Base-by-base conservation (phyloP, 106 monocot species). In the Dendrobium catenatum region DNA sequence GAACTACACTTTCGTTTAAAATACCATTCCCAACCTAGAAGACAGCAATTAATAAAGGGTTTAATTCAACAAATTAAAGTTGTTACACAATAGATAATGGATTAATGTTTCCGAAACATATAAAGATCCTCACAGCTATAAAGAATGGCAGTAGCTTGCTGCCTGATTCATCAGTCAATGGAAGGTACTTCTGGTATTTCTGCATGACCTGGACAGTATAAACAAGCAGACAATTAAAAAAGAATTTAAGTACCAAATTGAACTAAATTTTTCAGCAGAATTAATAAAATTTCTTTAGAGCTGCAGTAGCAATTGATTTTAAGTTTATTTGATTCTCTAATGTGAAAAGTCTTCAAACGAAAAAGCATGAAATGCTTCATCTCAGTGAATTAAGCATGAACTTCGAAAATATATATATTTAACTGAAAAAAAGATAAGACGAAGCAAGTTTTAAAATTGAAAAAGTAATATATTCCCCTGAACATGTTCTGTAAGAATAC, bases 171-270 rank as follows among this genome's bases (percentile, higher is more conserved):
- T 88, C 88, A 29, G 31, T 88, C 42, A 98, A 55, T 76, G 90
- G 90, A 75, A 98, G 89, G 85, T 98, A 98, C 72, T 88, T 98
- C 86, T 98, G 97, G 82, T 98, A 94, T 76, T 98, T 98, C 49
- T 91, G 91, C 97, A 98, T 98, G 85, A 98, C 97, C 97, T 98
- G 88, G 79, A 89, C 6, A 49, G 33, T 72, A 75, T 0, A 72
- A 72, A 29, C 37, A 24, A 64, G 26, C 24, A 1, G 26, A 26
- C 7, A 24, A 8, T 64, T 22, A n/a, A 64, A 58, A 58, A 58
- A 19, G 18, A 0, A 58, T 58, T 18, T 56, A 17, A 58, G 15
- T 11, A 17, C 15, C 58, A 11, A 58, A 20, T 17, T 58, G n/a
- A 18, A 58, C 15, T 0, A 17, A 58, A 1, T 20, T 4, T 17